Evolutionary conservation across 352 stramenopile species (phyloP).

Genomic region (Phytophthora aleatoria): DNA sequence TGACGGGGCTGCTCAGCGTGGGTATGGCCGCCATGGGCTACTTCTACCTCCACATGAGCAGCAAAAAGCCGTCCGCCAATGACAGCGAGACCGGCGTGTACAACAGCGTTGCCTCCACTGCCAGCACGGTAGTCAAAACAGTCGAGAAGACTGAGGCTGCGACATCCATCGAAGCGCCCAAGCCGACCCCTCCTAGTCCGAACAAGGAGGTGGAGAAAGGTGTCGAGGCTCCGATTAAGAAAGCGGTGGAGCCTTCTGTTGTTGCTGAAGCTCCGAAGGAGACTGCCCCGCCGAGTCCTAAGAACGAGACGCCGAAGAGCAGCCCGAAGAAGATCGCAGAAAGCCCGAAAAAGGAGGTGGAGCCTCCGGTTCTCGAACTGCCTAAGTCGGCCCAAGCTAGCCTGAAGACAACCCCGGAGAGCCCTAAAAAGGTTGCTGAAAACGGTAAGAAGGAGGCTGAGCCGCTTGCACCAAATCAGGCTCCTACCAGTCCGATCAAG

Average conservation of each 20-base stretch:
- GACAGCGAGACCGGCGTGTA: conserved; percentile 12
- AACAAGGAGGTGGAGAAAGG: conserved; percentile 14
- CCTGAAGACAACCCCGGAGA: conserved; percentile 12
- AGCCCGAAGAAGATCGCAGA: conserved; percentile 1
- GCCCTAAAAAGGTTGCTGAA: conserved; percentile 15
- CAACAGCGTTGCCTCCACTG: conserved; percentile 6
- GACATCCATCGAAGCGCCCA: not conserved
- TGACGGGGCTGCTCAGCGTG: conserved; percentile 67
- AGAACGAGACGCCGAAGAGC: conserved; percentile 9
- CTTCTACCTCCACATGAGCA: conserved; percentile 55
- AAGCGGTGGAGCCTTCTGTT: conserved; percentile 2
- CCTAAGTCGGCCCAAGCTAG: conserved; percentile 10
- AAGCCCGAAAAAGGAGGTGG: conserved; percentile 19
- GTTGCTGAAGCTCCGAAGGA: conserved; percentile 6
- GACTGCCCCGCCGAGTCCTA: conserved; percentile 3
- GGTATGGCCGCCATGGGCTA: conserved; percentile 61
- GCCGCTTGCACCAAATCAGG: conserved; percentile 3
- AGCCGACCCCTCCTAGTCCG: conserved; percentile 6
- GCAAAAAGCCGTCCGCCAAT: conserved; percentile 22
- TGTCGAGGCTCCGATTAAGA: conserved; percentile 10
- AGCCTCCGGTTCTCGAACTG: conserved; percentile 17
- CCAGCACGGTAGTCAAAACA: not conserved
- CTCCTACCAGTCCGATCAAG: conserved; percentile 8
- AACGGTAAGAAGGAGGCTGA: conserved; percentile 33
- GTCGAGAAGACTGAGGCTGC: conserved; percentile 2